These are phyloP conservation scores for Aegilops tauschii DNA, from an alignment of 176 grass and related monocot species.

Conservation along the genomic window DNA sequence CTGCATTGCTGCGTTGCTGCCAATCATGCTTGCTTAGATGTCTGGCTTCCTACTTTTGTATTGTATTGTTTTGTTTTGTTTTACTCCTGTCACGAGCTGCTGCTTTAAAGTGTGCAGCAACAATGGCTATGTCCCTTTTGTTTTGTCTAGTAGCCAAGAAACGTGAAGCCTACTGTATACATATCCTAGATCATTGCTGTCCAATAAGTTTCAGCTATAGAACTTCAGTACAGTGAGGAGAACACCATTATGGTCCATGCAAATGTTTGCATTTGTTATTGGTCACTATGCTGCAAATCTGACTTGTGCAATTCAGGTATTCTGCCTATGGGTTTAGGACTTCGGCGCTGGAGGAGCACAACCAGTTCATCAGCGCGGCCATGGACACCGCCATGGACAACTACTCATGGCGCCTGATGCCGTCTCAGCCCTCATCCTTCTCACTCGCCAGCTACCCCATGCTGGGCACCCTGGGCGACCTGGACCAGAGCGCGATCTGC, in stretches of 20 bases:
- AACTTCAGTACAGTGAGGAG: neutral
- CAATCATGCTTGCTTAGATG: conserved; percentile 29
- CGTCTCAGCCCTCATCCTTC: no score
- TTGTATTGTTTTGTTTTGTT: neutral
- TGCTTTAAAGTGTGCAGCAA: neutral
- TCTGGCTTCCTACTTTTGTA: neutral
- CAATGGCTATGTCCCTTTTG: neutral
- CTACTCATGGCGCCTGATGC: conserved; percentile 49
- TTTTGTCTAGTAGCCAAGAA: neutral
- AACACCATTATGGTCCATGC: neutral
- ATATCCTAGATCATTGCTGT: neutral
- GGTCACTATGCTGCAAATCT: no score
- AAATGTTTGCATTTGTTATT: no score
- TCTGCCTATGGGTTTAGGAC: conserved; percentile 50
- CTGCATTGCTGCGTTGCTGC: conserved; percentile 25
- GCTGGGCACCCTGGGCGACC: conserved; percentile 33
- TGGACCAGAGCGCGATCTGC: conserved; percentile 41
- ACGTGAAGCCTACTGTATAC: neutral
- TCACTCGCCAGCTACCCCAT: conserved; percentile 57
- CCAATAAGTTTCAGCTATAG: neutral
- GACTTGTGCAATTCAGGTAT: conserved; percentile 20
- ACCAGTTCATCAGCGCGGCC: conserved; percentile 32
- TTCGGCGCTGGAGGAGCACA: conserved; percentile 39
- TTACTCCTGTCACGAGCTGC: neutral
- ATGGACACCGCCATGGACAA: conserved; percentile 37